Evolutionary conservation across 305 asterid genomes (phyloP), one percentile per base, ranked within the genome.

Genomic region (Fraxinus latifolia): DNA sequence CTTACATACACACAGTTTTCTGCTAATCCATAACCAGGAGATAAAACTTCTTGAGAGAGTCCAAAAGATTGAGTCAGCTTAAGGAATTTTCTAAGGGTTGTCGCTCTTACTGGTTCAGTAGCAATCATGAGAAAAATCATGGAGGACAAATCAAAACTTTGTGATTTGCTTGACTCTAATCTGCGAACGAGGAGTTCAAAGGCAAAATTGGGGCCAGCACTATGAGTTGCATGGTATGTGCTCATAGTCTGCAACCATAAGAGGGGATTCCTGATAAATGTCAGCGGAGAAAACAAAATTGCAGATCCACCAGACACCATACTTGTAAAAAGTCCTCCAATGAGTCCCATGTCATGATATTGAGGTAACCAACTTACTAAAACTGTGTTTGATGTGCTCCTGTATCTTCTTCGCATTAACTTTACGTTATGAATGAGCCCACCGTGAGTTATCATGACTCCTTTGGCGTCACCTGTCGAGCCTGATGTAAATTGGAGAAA

Each of bases 401-500:
- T 83, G 89, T 93, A 93, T 79, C 81, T 87, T 55, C 83, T 86
- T 39, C 92, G 78, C 97, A 93, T 92, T 85, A 89, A 83, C 78
- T 90, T 93, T 67, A 93, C 96, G 68, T 93, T 93, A 79, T 92
- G 97, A 77, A 90, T 86, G n/a, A 93, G 89, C 70, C 96, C 95
- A 7, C 90, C 88, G 31, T 92, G 94, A 36, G 92, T 91, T 74
- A 93, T 90, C 95, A 90, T 92, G 62, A 93, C 97, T 79, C 97
- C 97, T 83, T 93, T 93, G 17, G 97, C 90, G 72, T 92, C 94
- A 33, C 92, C 91, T 0, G 97, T 93, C 6, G 97, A 93, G n/a
- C 97, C 95, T n/a, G 97, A 93, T 19, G 97, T 93, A 83, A 89
- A 93, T 21, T 93, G 97, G 34, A 93, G 92, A 82, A 93, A 93